phyloP scores from a whole-genome alignment of 768 basidiomycete genomes.

The Mycena rosella region DNA sequence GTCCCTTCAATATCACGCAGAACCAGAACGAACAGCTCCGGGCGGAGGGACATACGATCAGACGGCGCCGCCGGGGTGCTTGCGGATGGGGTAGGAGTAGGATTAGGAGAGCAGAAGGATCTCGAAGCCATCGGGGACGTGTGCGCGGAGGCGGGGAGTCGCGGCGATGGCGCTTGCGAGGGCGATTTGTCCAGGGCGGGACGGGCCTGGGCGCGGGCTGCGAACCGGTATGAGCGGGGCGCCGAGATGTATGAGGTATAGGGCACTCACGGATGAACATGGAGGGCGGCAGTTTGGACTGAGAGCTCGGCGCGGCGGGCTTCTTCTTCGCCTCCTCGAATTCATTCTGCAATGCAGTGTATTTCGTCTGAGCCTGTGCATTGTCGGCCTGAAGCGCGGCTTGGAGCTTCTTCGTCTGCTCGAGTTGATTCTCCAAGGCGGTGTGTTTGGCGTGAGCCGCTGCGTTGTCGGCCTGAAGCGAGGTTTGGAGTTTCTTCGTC shows the following conservation, averaged over 20 bases:
- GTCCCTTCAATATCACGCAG: not conserved
- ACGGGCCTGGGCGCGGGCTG: not conserved
- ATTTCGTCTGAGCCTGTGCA: not conserved
- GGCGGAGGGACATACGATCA: slow-evolving; percentile 9
- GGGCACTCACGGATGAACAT: no score
- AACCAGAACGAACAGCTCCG: not conserved
- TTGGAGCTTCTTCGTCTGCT: no score
- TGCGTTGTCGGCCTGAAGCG: no score
- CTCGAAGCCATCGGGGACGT: not conserved
- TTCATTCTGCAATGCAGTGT: not conserved
- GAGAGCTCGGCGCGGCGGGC: not conserved
- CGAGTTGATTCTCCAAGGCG: no score
- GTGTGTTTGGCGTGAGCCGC: no score
- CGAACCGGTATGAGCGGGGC: no score
- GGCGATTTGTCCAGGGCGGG: slow-evolving; percentile 4
- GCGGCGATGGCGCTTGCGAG: slow-evolving; percentile 1
- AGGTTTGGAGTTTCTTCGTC: no score
- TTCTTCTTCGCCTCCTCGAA: slow-evolving; percentile 1
- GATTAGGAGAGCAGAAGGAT: not conserved
- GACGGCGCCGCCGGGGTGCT: not conserved
- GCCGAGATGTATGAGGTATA: no score
- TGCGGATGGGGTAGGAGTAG: not conserved
- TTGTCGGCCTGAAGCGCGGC: not conserved
- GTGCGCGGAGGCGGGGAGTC: not conserved
- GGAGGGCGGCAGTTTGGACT: not conserved